Evolutionary conservation across 2,329 filamentous ascomycete genomes (phyloP), one percentile per base, ranked within the genome.

Genomic region (Elsinoe batatas): DNA sequence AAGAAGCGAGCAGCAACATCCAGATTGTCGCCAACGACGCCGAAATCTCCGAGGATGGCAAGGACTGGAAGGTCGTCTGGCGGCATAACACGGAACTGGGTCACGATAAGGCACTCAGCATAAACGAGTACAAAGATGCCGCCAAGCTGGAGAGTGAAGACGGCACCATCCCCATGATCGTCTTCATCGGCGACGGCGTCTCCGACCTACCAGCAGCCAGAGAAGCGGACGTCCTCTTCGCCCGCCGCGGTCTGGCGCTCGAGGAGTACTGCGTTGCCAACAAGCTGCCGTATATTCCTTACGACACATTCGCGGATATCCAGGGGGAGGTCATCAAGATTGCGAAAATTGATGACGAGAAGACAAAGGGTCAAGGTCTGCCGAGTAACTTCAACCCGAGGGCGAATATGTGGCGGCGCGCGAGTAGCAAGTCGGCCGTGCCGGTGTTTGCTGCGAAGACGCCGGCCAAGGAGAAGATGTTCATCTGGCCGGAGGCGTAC

Each of bases 161-260:
- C 57, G 81, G 79, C 56, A 79, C 80, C 2, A 76, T 85, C 46
- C 83, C 83, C 0, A 71, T 85, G 53, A 83, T 86, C 61, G 72
- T 86, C 53, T 87, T 86, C 69, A 84, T 86, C 61, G 83, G 83
- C 49, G 83, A 86, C 63, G 83, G 83, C 18, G 81, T 86, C 5
- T 84, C 80, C 0, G 83, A 86, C 63, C 74, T 86, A 1, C 77
- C 83, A 0, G 83, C 82, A 2, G 82, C 83, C 1, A 74, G 81
- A 30, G 76, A 86, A 64, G 81, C 83, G 1, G 83, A 86, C 63
- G 79, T 86, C 0, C 76, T 87, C 10, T 86, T 86, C 63, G 82
- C 83, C 0, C 76, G 83, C 10, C 75, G 78, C n/a, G 82, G 83
- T 0, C 71, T 86, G 37, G 72, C 79, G 1, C 72, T 86, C 13